Conservation (phyloP, 331 rosid species). For the Stylosanthes scabra region DNA sequence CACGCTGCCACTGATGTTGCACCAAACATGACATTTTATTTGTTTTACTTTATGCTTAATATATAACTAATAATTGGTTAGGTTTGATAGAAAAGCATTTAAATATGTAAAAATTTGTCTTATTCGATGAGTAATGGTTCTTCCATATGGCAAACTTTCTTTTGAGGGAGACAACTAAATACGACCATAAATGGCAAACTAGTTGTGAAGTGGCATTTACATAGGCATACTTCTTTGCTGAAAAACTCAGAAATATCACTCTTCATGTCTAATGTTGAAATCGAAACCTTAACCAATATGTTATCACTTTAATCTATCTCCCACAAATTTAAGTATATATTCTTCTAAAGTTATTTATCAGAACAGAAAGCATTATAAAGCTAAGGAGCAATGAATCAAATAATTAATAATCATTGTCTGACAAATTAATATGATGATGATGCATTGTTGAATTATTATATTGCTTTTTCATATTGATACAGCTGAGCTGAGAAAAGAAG, state of each 20-base stretch:
- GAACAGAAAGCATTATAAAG: conserved; percentile 20
- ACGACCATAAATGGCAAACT: not conserved
- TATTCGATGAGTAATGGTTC: conserved; percentile 27
- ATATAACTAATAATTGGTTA: too few species aligned
- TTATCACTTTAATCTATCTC: not conserved
- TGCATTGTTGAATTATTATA: conserved; percentile 32
- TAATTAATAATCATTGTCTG: conserved; percentile 48
- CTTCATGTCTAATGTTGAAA: conserved; percentile 16
- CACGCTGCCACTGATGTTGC: conserved; percentile 1
- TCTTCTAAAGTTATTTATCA: conserved; percentile 17
- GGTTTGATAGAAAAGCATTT: not conserved
- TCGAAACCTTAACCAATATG: not conserved
- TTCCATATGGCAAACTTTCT: conserved; percentile 31
- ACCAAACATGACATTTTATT: conserved; percentile 25
- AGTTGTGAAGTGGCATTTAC: not conserved
- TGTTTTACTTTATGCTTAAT: not conserved
- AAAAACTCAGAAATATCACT: not conserved
- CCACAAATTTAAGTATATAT: not conserved
- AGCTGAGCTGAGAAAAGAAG: conserved; percentile 17
- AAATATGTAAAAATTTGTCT: conserved; percentile 38
- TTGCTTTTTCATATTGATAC: conserved; percentile 43
- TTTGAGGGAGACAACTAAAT: not conserved
- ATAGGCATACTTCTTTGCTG: not conserved
- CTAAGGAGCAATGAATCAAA: conserved; percentile 43
- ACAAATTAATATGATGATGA: conserved; percentile 53